Conservation (phyloP, 2,329 filamentous ascomycete genomes). For the Cladosporium cucumerinum region DNA sequence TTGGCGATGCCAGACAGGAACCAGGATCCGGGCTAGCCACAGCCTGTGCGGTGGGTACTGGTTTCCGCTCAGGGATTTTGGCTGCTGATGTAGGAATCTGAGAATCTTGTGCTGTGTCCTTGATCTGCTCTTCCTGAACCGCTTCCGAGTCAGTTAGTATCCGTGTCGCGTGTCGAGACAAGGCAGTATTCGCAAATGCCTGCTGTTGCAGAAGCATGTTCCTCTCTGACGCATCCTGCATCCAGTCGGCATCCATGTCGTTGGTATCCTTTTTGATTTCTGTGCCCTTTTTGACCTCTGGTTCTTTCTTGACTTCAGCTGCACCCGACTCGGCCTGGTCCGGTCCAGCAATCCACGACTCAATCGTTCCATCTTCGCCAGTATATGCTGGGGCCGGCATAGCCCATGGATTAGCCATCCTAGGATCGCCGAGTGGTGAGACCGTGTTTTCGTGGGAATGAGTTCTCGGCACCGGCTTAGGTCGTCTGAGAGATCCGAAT, state of each 20-base stretch:
- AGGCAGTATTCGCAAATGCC: constrained; percentile 1
- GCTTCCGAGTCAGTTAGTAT: neutral
- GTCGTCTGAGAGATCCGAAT: constrained; percentile 29
- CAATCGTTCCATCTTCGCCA: neutral
- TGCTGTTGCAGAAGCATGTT: constrained; percentile 28
- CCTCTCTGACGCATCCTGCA: constrained; percentile 42
- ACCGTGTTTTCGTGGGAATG: constrained; percentile 19
- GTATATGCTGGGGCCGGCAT: neutral
- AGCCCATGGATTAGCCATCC: neutral
- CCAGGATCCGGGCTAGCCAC: neutral
- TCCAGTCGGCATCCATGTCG: constrained; percentile 40
- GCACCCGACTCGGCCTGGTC: neutral
- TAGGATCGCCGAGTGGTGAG: neutral
- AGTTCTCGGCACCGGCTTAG: constrained; percentile 26
- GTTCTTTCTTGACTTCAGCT: neutral
- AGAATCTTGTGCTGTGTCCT: constrained; percentile 13
- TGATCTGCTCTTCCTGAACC: neutral
- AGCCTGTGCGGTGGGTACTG: constrained; percentile 21
- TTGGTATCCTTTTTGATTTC: neutral
- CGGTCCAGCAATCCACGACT: neutral
- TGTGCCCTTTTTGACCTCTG: neutral
- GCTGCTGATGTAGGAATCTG: constrained; percentile 18
- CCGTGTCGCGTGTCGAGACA: constrained; percentile 11
- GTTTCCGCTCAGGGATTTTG: constrained; percentile 26
- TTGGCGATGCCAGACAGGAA: neutral